Conservation (phyloP, 106 monocot species). For the Cymbidium sinense region DNA sequence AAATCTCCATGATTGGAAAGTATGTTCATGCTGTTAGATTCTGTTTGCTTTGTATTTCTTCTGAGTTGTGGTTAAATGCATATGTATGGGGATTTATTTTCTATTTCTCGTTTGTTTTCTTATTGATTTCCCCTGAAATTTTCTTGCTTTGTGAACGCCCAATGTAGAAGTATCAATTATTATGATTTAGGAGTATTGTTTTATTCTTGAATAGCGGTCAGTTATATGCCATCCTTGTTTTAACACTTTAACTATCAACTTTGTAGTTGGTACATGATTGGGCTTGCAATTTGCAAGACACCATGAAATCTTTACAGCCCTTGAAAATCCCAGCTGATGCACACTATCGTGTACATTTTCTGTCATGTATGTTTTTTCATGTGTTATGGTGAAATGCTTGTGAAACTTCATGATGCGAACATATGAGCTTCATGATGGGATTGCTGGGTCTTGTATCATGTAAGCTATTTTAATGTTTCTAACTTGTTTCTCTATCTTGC, state of each 20-base stretch:
- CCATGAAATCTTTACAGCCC: neutral
- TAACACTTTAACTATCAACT: neutral
- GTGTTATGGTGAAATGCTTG: neutral
- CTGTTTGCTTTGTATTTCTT: conserved; percentile 10
- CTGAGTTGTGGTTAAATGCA: neutral
- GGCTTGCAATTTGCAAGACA: neutral
- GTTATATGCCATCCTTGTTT: no score
- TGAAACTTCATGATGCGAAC: neutral
- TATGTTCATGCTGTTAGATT: conserved; percentile 28
- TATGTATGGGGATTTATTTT: neutral
- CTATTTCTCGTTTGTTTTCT: neutral
- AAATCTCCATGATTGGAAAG: conserved; percentile 99
- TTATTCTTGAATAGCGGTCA: neutral
- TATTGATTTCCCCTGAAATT: neutral
- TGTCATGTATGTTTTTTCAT: neutral
- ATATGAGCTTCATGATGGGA: neutral
- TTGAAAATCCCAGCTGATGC: neutral
- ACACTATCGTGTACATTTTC: neutral
- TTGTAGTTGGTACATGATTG: neutral
- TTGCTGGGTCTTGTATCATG: neutral
- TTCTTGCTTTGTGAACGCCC: neutral
- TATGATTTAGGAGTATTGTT: neutral
- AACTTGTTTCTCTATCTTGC: conserved; percentile 7
- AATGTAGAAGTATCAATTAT: neutral
- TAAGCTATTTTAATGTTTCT: neutral